A percentile compares a stretch with the other conserved stretches of the same genome.
Evolutionary conservation across 192 early-diverging fungal genomes (phyloP).

Genomic region (Podila clonocystis): DNA sequence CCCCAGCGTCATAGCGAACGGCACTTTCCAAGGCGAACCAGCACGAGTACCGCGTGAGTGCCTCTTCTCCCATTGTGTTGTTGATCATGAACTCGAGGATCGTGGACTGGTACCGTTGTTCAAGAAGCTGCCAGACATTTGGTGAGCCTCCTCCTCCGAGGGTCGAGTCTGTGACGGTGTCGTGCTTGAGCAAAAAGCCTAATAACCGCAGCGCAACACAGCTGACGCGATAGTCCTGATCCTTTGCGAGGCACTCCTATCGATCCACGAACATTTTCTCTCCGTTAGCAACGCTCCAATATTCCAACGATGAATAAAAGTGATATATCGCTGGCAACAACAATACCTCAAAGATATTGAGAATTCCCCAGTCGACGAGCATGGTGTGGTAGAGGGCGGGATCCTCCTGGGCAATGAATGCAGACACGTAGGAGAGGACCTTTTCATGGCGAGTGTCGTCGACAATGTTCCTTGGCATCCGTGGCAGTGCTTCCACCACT

Average conservation of each 20-base stretch:
- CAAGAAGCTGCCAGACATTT: slow-evolving; percentile 22
- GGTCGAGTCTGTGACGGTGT: background rate
- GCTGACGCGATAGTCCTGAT: slow-evolving; percentile 51
- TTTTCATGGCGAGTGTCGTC: slow-evolving; percentile 84
- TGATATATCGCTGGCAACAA: background rate
- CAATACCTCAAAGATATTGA: slow-evolving; percentile 49
- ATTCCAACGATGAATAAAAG: background rate
- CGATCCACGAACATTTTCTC: background rate
- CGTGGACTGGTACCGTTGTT: slow-evolving; percentile 11
- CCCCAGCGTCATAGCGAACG: slow-evolving; percentile 42
- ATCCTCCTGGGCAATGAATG: slow-evolving; percentile 47
- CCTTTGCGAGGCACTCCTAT: slow-evolving; percentile 21
- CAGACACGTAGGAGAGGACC: slow-evolving; percentile 71
- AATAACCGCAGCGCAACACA: slow-evolving; percentile 51
- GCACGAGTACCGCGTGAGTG: slow-evolving; percentile 49
- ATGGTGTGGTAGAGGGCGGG: slow-evolving; percentile 30
- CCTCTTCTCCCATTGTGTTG: slow-evolving; percentile 41
- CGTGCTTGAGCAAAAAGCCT: slow-evolving; percentile 33
- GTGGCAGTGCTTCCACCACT: slow-evolving; percentile 68
- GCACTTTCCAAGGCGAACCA: slow-evolving; percentile 39
- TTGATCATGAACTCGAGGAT: slow-evolving; percentile 50
- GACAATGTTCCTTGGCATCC: slow-evolving; percentile 75
- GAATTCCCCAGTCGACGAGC: slow-evolving; percentile 53
- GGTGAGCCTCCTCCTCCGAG: background rate
- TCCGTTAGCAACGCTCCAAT: no score